A percentile compares a stretch with the other conserved stretches of the same genome.
Evolutionary conservation across 345 rosid species (phyloP).

Genomic region (Chamaenerion angustifolium): DNA sequence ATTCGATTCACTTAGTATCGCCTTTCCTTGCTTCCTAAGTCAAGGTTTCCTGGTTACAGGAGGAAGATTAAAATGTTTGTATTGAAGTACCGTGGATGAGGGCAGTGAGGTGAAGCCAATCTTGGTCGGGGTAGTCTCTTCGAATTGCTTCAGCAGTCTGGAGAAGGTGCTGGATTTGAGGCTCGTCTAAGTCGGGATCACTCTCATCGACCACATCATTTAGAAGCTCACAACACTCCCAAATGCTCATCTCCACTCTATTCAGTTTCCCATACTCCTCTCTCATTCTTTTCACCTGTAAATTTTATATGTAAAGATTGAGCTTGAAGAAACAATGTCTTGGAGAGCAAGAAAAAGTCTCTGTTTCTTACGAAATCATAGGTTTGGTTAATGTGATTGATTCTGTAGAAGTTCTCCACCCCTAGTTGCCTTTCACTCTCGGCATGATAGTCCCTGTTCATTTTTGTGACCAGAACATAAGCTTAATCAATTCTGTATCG

Average conservation of each 20-base stretch:
- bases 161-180: slow-evolving; percentile 47
- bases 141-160: slow-evolving; percentile 61
- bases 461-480: too few relatives aligned
- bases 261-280: slow-evolving; percentile 32
- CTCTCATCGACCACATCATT: slow-evolving; percentile 58
- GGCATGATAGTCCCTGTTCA: slow-evolving; percentile 53
- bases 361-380: slow-evolving; percentile 46
- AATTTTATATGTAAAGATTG: not conserved
- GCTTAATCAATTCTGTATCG: too few relatives aligned
- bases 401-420: slow-evolving; percentile 62
- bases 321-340: too few relatives aligned
- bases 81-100: slow-evolving; percentile 57
- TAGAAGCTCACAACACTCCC: slow-evolving; percentile 63
- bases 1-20: not conserved
- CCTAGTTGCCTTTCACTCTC: slow-evolving; percentile 56
- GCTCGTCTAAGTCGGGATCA: slow-evolving; percentile 65
- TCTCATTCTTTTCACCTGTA: slow-evolving; percentile 39
- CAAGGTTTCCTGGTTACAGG: not conserved
- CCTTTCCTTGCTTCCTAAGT: not conserved
- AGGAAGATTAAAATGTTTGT: too few relatives aligned
- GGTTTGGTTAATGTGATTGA: slow-evolving; percentile 69
- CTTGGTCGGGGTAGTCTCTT: slow-evolving; percentile 43
- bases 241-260: slow-evolving; percentile 47
- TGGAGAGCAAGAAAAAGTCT: not conserved
- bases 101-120: slow-evolving; percentile 54